A percentile compares a stretch with the other conserved stretches of the same genome.
These are phyloP conservation scores for Neurospora cerealis DNA, from an alignment of 495 filamentous ascomycete genomes.

Conservation along the genomic window DNA sequence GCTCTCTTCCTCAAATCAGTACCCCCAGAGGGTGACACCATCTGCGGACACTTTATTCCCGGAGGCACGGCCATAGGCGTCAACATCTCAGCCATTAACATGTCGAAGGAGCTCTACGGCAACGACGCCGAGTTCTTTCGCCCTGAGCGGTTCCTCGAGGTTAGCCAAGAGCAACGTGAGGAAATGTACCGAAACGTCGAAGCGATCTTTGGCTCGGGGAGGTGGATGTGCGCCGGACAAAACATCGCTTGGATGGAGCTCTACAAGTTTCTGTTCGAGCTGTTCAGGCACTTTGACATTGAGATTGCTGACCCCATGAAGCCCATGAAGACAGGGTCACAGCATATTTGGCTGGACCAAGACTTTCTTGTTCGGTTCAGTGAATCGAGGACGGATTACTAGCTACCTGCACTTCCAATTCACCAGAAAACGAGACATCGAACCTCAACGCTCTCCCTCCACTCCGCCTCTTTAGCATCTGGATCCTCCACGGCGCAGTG, in stretches of 20 bases:
- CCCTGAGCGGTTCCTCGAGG: conserved; percentile 45
- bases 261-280: conserved; percentile 43
- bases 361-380: not conserved
- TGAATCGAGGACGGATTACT: not conserved
- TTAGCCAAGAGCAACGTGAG: conserved; percentile 17
- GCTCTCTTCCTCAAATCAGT: conserved; percentile 24
- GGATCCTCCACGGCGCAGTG: conserved; percentile 55
- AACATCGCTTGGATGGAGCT: conserved; percentile 31
- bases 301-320: not conserved
- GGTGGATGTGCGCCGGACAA: conserved; percentile 29
- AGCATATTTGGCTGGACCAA: not conserved
- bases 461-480: conserved; percentile 31
- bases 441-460: conserved; percentile 57
- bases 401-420: not conserved
- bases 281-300: conserved; percentile 3
- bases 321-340: not conserved
- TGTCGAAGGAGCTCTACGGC: conserved; percentile 23
- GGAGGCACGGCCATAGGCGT: conserved; percentile 39
- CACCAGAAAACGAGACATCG: conserved; percentile 21
- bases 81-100: conserved; percentile 19
- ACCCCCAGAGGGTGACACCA: conserved; percentile 35
- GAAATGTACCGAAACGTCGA: conserved; percentile 25
- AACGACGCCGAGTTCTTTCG: conserved; percentile 33
- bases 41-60: conserved; percentile 37
- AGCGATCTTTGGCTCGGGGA: conserved; percentile 25